Conservation (phyloP, 306 rosid species). For the Citrullus amarus region DNA sequence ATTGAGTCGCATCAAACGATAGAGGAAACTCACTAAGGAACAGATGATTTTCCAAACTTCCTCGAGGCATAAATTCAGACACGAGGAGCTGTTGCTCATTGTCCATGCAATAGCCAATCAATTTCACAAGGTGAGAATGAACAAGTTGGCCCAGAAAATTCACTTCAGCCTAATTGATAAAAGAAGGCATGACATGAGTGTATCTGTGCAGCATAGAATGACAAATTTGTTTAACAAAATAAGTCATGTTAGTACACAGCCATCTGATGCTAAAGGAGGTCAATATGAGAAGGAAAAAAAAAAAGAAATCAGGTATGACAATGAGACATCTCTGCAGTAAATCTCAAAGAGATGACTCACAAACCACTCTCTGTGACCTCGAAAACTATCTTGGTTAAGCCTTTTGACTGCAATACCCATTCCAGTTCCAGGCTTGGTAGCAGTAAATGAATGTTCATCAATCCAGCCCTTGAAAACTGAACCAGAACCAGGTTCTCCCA, state of each 20-base stretch:
- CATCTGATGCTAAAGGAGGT: background rate
- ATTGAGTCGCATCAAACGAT: background rate
- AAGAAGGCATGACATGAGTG: background rate
- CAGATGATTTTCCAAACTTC: constrained; percentile 65
- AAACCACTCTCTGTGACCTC: constrained; percentile 64
- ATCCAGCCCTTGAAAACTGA: constrained; percentile 72
- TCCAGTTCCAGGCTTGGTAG: constrained; percentile 55
- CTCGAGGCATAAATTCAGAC: constrained; percentile 58
- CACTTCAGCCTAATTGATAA: constrained; percentile 38
- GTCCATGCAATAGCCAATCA: constrained; percentile 51
- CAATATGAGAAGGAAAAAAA: background rate
- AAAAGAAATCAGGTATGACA: background rate
- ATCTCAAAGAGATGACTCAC: constrained; percentile 25
- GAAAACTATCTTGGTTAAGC: constrained; percentile 43
- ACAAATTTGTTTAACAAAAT: constrained; percentile 2
- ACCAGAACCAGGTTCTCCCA: constrained; percentile 59
- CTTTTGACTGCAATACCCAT: constrained; percentile 53
- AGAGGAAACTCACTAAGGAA: constrained; percentile 39
- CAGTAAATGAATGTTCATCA: constrained; percentile 32
- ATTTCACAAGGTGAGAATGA: constrained; percentile 56
- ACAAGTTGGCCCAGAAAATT: constrained; percentile 48
- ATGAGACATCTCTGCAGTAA: background rate
- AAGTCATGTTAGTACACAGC: background rate
- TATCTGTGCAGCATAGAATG: background rate
- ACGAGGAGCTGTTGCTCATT: constrained; percentile 51